Percentiles rank a stretch among this genome's conserved stretches.
Evolutionary conservation across 1,139 yeast genomes (phyloP).

Genomic region (Kluyveromyces marxianus): DNA sequence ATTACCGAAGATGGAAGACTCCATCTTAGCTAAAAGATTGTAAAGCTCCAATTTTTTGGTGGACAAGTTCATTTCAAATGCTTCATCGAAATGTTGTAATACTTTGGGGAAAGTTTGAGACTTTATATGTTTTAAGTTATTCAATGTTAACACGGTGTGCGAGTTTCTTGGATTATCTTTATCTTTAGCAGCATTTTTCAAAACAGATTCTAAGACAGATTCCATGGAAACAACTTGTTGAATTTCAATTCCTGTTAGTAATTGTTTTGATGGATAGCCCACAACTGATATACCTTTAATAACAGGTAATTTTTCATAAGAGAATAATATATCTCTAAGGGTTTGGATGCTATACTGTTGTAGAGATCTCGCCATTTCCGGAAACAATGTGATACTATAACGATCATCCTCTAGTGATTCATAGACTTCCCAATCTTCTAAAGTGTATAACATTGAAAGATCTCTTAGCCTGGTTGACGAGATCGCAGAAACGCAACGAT

Average conservation of each 20-base stretch:
- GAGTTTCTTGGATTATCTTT: conserved; percentile 32
- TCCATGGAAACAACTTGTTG: conserved; percentile 47
- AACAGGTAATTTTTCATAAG: conserved; percentile 33
- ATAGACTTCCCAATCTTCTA: conserved; percentile 39
- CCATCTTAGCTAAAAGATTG: conserved; percentile 41
- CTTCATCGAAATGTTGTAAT: conserved; percentile 40
- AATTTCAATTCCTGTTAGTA: conserved; percentile 38
- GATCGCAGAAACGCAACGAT: conserved; percentile 39
- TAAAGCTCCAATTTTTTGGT: conserved; percentile 37
- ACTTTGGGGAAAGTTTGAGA: conserved; percentile 41
- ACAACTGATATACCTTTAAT: conserved; percentile 33
- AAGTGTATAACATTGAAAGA: conserved; percentile 35
- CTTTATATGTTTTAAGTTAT: conserved; percentile 45
- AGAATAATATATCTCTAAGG: conserved; percentile 29
- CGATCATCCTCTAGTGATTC: conserved; percentile 23
- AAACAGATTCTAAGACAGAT: conserved; percentile 41
- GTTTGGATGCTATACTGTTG: conserved; percentile 35
- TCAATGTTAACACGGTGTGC: conserved; percentile 39
- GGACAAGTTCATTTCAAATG: conserved; percentile 38
- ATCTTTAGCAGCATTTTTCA: conserved; percentile 38
- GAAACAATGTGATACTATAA: conserved; percentile 43
- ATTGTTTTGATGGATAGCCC: conserved; percentile 39
- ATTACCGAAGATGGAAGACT: conserved; percentile 44
- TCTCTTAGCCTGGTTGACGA: conserved; percentile 46
- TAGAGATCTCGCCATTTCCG: conserved; percentile 37